Conservation (phyloP, 257 asterid species). For the Penstemon barbatus region DNA sequence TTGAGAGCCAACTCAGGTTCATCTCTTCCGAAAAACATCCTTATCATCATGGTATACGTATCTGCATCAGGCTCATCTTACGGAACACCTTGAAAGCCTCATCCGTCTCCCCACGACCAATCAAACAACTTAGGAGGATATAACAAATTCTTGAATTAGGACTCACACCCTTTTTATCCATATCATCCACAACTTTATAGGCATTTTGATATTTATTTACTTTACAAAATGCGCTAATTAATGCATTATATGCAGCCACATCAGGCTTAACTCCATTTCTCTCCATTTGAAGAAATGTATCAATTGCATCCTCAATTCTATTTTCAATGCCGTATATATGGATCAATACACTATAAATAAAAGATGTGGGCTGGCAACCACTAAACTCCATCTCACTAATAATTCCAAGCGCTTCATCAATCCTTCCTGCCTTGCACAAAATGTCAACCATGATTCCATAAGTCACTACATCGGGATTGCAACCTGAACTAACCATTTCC, state of each 20-base stretch:
- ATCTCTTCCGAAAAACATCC: constrained; percentile 73
- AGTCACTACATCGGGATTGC: constrained; percentile 72
- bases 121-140: constrained; percentile 65
- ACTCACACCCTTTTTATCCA: constrained; percentile 57
- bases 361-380: constrained; percentile 75
- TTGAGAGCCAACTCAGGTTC: constrained; percentile 61
- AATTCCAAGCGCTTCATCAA: constrained; percentile 65
- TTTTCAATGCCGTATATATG: constrained; percentile 75
- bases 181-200: constrained; percentile 72
- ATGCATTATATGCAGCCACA: constrained; percentile 66
- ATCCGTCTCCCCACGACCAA: constrained; percentile 57
- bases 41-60: constrained; percentile 84
- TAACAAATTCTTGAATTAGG: constrained; percentile 81
- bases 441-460: constrained; percentile 85
- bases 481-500: constrained; percentile 62
- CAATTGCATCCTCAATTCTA: constrained; percentile 78
- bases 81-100: constrained; percentile 70
- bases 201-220: constrained; percentile 65
- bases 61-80: constrained; percentile 71
- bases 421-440: constrained; percentile 72
- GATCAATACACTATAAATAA: constrained; percentile 63
- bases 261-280: constrained; percentile 55
- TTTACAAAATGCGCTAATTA: constrained; percentile 81
- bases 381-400: constrained; percentile 68
- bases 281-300: constrained; percentile 75